Evolutionary conservation across 2,329 filamentous ascomycete genomes (phyloP), one percentile per base, ranked within the genome.

Genomic region (Cytospora piceicola): DNA sequence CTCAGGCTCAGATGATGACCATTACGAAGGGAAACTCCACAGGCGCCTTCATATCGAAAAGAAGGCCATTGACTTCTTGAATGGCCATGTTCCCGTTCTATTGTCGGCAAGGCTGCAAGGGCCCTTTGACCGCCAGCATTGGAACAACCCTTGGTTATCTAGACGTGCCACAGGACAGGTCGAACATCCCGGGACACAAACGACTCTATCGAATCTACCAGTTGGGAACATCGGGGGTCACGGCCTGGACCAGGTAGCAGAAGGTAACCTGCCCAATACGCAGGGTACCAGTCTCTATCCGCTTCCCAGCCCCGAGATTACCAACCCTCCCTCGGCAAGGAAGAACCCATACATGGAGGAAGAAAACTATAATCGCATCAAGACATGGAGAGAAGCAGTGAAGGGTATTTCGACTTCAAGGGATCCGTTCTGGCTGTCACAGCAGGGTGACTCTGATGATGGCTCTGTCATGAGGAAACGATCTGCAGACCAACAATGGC

Each of bases 91-190:
- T 2, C 82, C 89, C 0, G 72, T 83, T 29, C 79, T 93, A 3
- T 73, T 88, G 3, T 89, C 90, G 15, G 84, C 89, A 8, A 75
- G 77, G 7, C 77, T 92, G 3, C 81, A 77, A 66, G 90, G 89
- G 0, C 90, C 89, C 0, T 90, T 91, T 69, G 80, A 82, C 54
- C 74, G 71, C 63, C 72, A 76, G 51, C 78, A 75, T 27, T 87
- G 84, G 84, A 71, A 73, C 36, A 85, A 86, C 68, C 84, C 84
- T 17, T 86, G 84, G 84, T 72, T 75, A 52, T 77, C 79, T 12
- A 73, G 65, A 34, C 67, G 64, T 30, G 52, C 73, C 69, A 60
- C 42, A 49, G 49, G 32, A 51, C 59, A 61, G 39, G 15, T 17
- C 27, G 53, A 30, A 22, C 9, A 49, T 4, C 42, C 36, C 59